Evolutionary conservation across 352 stramenopile species (phyloP).

Genomic region (Globisporangium emineosum): DNA sequence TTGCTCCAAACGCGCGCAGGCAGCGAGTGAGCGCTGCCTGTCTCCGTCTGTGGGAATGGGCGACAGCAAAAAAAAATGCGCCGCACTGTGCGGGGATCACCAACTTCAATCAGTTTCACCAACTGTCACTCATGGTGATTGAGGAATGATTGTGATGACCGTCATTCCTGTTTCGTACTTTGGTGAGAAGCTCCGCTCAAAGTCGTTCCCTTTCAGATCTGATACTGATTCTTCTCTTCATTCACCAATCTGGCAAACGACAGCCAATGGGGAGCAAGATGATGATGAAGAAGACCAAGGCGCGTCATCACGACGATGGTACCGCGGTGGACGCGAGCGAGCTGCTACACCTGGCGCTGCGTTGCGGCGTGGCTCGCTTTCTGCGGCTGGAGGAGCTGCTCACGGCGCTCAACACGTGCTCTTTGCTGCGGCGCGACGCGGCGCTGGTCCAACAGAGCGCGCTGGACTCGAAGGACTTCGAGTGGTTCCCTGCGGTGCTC

Average conservation of each 20-base stretch:
- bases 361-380: neutral
- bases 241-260: neutral
- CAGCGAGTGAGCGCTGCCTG: neutral
- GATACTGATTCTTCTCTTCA: neutral
- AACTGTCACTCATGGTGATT: neutral
- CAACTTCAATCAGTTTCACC: neutral
- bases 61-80: neutral
- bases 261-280: neutral
- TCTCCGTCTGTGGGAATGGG: neutral
- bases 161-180: neutral
- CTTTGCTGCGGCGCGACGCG: conserved; percentile 2
- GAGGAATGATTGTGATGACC: neutral
- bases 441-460: conserved; percentile 1
- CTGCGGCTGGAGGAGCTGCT: conserved; percentile 10
- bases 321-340: neutral
- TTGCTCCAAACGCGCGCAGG: neutral
- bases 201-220: neutral
- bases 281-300: neutral
- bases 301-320: neutral
- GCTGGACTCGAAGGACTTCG: neutral
- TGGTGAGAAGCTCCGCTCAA: neutral
- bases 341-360: neutral
- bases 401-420: neutral
- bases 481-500: conserved; percentile 9
- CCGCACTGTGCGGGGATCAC: neutral